phyloP scores from a whole-genome alignment of 768 basidiomycete species.

The Rhodosporidiobolus sp. region DNA sequence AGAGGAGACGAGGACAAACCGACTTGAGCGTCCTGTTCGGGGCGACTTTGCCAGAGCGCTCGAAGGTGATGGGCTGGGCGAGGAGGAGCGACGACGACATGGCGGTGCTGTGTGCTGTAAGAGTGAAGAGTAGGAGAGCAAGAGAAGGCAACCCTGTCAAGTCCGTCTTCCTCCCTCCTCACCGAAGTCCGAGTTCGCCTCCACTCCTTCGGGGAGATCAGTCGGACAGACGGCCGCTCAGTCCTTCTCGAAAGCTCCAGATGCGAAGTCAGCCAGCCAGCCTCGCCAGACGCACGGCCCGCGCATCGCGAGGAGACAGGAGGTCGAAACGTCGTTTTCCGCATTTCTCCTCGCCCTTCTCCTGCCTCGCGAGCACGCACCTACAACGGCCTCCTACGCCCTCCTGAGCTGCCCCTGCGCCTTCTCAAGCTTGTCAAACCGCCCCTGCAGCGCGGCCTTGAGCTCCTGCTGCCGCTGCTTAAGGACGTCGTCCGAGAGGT shows the following conservation, averaged over 20 bases:
- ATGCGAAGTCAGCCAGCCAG: too few relatives aligned
- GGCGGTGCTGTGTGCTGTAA: too few relatives aligned
- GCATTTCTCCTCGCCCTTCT: slow-evolving; percentile 65
- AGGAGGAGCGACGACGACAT: not conserved
- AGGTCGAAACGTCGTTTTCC: not conserved
- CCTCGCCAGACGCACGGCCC: too few relatives aligned
- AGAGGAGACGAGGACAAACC: not conserved
- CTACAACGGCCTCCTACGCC: slow-evolving; percentile 65
- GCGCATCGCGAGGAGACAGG: too few relatives aligned
- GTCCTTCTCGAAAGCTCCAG: too few relatives aligned
- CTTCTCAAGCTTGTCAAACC: slow-evolving; percentile 16
- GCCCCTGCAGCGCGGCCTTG: slow-evolving; percentile 3
- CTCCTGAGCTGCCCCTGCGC: not conserved
- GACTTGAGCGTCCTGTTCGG: slow-evolving; percentile 45
- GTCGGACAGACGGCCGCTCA: too few relatives aligned
- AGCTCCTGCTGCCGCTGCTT: slow-evolving; percentile 24
- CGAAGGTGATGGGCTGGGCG: slow-evolving; percentile 41
- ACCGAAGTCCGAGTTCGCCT: not conserved
- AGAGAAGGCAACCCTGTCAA: not conserved
- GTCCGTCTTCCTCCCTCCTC: not conserved
- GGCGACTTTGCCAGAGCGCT: slow-evolving; percentile 40
- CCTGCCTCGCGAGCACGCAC: slow-evolving; percentile 69
- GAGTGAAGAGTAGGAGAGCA: not conserved
- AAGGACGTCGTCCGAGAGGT: slow-evolving; percentile 23
- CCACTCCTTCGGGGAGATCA: not conserved